A percentile compares a stretch with the other conserved stretches of the same genome.
phyloP scores from a whole-genome alignment of 805 yeast genomes.

The Barnettozyma botsteinii region DNA sequence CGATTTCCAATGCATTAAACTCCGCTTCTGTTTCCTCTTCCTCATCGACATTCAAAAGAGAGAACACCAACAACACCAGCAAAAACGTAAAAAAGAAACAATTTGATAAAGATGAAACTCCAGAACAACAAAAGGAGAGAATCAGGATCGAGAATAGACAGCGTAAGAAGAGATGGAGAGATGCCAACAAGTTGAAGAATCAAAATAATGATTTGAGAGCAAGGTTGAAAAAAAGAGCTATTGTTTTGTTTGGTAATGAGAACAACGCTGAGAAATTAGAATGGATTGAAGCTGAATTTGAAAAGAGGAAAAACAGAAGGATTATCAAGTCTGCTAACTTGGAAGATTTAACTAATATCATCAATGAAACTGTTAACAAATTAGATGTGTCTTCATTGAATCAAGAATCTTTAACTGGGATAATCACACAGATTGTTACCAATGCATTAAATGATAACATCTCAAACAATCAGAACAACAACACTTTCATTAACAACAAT shows the following conservation, averaged over 20 bases:
- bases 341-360: constrained; percentile 25
- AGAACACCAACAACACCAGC: not conserved
- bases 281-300: constrained; percentile 77
- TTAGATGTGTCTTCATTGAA: constrained; percentile 45
- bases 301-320: constrained; percentile 56
- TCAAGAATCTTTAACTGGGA: constrained; percentile 24
- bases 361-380: constrained; percentile 27
- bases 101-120: constrained; percentile 21
- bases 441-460: constrained; percentile 14
- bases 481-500: no score
- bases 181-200: constrained; percentile 70
- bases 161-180: constrained; percentile 81
- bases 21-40: not conserved
- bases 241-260: constrained; percentile 53
- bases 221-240: constrained; percentile 71
- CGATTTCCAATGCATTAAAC: constrained; percentile 21
- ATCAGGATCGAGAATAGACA: constrained; percentile 65
- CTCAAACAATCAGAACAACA: no score
- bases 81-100: constrained; percentile 15
- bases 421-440: constrained; percentile 23
- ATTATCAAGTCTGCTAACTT: constrained; percentile 36
- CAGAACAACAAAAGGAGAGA: constrained; percentile 42
- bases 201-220: constrained; percentile 83
- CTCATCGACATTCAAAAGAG: no score
- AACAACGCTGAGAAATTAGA: constrained; percentile 47